These are phyloP conservation scores for Ceratocystis destructans DNA, from an alignment of 2,329 filamentous ascomycete genomes.

Conservation along the genomic window DNA sequence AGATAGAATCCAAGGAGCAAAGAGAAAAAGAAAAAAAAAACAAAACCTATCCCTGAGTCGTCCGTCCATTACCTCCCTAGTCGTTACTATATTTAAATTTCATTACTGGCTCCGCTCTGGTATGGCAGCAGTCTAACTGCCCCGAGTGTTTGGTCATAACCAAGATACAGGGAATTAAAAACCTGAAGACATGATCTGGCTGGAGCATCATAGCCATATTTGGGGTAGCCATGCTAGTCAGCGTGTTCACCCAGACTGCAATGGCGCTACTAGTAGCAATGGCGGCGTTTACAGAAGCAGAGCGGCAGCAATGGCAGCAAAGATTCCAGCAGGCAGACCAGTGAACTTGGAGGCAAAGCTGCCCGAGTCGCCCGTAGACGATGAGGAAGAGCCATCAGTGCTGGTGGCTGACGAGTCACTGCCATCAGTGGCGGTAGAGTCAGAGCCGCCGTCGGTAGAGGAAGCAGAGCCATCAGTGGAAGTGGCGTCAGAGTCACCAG, in stretches of 20 bases:
- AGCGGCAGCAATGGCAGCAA: slow-evolving; percentile 37
- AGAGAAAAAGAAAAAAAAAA: background rate
- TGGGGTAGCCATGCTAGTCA: background rate
- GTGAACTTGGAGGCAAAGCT: slow-evolving; percentile 30
- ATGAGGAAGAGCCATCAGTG: slow-evolving; percentile 22
- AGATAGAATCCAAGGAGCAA: background rate
- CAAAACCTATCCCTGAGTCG: background rate
- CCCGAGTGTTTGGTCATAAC: slow-evolving; percentile 9
- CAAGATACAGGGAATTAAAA: background rate
- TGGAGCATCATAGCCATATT: background rate
- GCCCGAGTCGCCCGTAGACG: slow-evolving; percentile 22
- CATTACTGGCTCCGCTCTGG: background rate
- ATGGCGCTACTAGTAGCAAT: background rate
- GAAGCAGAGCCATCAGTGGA: slow-evolving; percentile 20
- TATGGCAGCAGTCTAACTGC: background rate
- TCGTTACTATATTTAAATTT: slow-evolving; percentile 16
- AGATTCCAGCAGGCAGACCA: slow-evolving; percentile 31
- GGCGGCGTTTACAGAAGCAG: slow-evolving; percentile 33
- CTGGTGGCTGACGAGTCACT: slow-evolving; percentile 21
- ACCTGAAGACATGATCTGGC: no score
- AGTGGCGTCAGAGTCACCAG: slow-evolving; percentile 24
- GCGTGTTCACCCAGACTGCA: background rate
- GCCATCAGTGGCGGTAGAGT: background rate
- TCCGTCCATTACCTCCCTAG: slow-evolving; percentile 12
- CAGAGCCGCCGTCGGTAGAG: slow-evolving; percentile 16